Conservation (phyloP, 495 filamentous ascomycete genomes). For the Lepraria neglecta region DNA sequence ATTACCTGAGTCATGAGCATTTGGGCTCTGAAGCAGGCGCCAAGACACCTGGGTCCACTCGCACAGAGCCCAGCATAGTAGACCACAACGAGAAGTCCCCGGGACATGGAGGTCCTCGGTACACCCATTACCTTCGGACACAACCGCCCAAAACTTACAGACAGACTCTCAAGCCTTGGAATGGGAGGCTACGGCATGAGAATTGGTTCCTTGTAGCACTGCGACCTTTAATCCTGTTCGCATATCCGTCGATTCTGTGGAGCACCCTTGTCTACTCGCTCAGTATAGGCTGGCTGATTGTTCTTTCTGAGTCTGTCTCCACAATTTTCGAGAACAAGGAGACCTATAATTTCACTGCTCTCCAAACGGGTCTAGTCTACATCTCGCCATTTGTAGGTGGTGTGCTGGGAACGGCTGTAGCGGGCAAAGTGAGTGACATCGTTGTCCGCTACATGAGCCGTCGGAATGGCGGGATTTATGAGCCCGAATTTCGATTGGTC, state of each 20-base stretch:
- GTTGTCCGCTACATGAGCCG: conserved; percentile 72
- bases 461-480: conserved; percentile 88
- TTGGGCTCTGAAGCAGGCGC: not conserved
- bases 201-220: conserved; percentile 69
- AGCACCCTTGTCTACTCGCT: conserved; percentile 79
- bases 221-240: conserved; percentile 78
- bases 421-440: conserved; percentile 80
- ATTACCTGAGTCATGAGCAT: conserved; percentile 26
- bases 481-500: conserved; percentile 89
- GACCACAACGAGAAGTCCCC: conserved; percentile 14
- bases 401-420: conserved; percentile 81
- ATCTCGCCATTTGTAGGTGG: conserved; percentile 85
- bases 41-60: conserved; percentile 12
- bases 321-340: conserved; percentile 61
- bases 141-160: conserved; percentile 60
- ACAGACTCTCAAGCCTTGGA: conserved; percentile 64
- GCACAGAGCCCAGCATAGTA: not conserved
- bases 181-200: conserved; percentile 70
- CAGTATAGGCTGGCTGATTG: conserved; percentile 92
- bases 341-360: conserved; percentile 69
- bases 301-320: conserved; percentile 81
- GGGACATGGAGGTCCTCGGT: conserved; percentile 33
- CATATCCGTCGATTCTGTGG: conserved; percentile 89
- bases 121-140: conserved; percentile 55
- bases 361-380: conserved; percentile 82